Conservation (phyloP, 371 early-diverging fungal genomes). For the Actinomucor elegans region DNA sequence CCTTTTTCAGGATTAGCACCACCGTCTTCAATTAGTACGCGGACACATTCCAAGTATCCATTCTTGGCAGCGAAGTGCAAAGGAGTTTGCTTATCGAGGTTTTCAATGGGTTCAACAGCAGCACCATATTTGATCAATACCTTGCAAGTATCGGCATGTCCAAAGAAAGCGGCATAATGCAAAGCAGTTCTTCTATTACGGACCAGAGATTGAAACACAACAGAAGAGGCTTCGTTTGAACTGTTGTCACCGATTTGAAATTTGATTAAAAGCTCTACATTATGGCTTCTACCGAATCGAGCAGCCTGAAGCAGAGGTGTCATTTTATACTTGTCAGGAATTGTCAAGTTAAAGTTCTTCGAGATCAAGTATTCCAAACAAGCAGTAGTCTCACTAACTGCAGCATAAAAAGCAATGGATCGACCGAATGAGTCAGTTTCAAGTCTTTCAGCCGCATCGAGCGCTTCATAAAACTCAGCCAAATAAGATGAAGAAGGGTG, state of each 20-base stretch:
- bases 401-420: constrained; percentile 61
- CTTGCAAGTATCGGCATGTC: constrained; percentile 46
- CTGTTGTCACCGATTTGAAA: neutral
- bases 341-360: constrained; percentile 27
- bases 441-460: constrained; percentile 40
- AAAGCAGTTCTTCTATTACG: constrained; percentile 47
- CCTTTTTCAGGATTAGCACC: constrained; percentile 39
- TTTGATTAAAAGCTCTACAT: constrained; percentile 17
- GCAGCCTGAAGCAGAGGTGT: constrained; percentile 60
- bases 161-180: constrained; percentile 60
- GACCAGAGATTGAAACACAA: constrained; percentile 36
- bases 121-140: constrained; percentile 49
- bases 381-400: constrained; percentile 49
- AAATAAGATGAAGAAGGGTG: constrained; percentile 44
- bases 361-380: constrained; percentile 50
- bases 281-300: constrained; percentile 48
- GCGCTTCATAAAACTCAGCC: constrained; percentile 34
- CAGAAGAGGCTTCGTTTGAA: neutral
- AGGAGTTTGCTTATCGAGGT: constrained; percentile 45
- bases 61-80: constrained; percentile 47
- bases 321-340: constrained; percentile 41
- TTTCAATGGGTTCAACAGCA: constrained; percentile 40
- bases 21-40: constrained; percentile 46
- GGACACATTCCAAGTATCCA: constrained; percentile 52
- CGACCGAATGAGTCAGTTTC: constrained; percentile 48